Percentiles rank a stretch among this genome's conserved stretches.
phyloP scores from a whole-genome alignment of 768 basidiomycete species.

The Dentipellis sp. region DNA sequence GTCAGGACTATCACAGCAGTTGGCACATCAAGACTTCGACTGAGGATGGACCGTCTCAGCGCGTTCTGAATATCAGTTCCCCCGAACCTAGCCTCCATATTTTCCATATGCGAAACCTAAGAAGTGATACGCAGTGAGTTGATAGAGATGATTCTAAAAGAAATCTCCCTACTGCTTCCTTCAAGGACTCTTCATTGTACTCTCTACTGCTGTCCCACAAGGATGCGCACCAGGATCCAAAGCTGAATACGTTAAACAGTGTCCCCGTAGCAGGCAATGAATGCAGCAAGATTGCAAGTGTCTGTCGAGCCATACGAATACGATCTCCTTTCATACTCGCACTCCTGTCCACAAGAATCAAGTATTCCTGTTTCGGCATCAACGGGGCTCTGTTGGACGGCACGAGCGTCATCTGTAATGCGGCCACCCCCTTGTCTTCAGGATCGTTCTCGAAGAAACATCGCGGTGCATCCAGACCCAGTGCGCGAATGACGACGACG shows the following conservation, averaged over 20 bases:
- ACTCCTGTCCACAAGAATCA: constrained; percentile 54
- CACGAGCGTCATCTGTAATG: constrained; percentile 44
- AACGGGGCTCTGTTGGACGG: constrained; percentile 38
- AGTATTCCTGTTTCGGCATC: constrained; percentile 40
- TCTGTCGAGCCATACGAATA: constrained; percentile 38
- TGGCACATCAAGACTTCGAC: constrained; percentile 26
- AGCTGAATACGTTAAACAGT: constrained; percentile 48
- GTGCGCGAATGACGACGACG: constrained; percentile 37
- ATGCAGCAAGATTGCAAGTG: constrained; percentile 36
- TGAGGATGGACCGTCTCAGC: constrained; percentile 27
- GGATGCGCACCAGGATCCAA: constrained; percentile 24
- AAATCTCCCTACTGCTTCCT: constrained; percentile 27
- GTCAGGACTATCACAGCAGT: constrained; percentile 50
- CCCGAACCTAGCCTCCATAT: constrained; percentile 34
- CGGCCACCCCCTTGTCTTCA: constrained; percentile 25
- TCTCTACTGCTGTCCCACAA: constrained; percentile 29
- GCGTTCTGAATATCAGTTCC: constrained; percentile 44
- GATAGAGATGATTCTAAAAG: neutral
- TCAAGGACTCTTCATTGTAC: constrained; percentile 24
- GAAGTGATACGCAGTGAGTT: neutral
- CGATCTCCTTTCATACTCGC: constrained; percentile 37
- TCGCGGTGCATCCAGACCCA: constrained; percentile 42
- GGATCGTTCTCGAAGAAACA: constrained; percentile 41
- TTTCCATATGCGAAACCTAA: constrained; percentile 30
- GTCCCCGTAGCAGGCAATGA: constrained; percentile 36